Evolutionary conservation across 139 green algal genomes (phyloP).

Genomic region (Ettlia oleoabundans): DNA sequence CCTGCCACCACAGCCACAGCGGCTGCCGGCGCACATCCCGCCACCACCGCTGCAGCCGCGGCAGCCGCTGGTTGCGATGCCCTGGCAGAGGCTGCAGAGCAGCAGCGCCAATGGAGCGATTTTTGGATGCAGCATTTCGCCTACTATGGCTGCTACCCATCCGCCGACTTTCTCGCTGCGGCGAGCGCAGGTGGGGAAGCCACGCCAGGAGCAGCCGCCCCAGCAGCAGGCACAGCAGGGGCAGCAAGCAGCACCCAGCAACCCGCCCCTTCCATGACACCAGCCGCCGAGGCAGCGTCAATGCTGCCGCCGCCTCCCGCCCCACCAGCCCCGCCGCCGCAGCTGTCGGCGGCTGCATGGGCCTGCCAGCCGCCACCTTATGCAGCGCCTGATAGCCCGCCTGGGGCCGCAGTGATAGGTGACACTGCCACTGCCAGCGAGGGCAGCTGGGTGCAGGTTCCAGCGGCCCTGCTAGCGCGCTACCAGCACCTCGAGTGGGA

Average conservation of each 20-base stretch:
- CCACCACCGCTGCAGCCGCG: too few relatives aligned
- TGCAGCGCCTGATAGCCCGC: background rate
- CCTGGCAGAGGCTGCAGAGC: background rate
- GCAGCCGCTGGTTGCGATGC: too few relatives aligned
- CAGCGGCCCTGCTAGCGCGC: slow-evolving; percentile 6
- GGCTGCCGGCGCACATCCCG: too few relatives aligned
- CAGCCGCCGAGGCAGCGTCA: background rate
- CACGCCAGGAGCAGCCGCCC: too few relatives aligned
- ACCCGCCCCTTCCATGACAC: background rate
- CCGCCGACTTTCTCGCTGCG: background rate
- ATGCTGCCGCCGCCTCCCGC: slow-evolving; percentile 18
- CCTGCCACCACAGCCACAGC: too few relatives aligned
- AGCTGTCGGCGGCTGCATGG: slow-evolving; percentile 21
- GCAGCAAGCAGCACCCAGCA: background rate
- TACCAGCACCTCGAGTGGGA: slow-evolving; percentile 45
- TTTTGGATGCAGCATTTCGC: slow-evolving; percentile 31
- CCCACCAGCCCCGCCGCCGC: slow-evolving; percentile 9
- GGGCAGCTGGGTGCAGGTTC: slow-evolving; percentile 27
- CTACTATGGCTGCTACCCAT: slow-evolving; percentile 32
- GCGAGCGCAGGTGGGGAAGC: background rate
- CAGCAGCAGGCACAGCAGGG: background rate
- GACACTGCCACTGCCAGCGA: background rate
- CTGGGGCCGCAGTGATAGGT: background rate
- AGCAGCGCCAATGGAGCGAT: slow-evolving; percentile 27
- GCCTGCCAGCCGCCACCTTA: background rate